These are phyloP conservation scores for Leccinellum luteum DNA, from an alignment of 768 basidiomycete species.

Conservation along the genomic window DNA sequence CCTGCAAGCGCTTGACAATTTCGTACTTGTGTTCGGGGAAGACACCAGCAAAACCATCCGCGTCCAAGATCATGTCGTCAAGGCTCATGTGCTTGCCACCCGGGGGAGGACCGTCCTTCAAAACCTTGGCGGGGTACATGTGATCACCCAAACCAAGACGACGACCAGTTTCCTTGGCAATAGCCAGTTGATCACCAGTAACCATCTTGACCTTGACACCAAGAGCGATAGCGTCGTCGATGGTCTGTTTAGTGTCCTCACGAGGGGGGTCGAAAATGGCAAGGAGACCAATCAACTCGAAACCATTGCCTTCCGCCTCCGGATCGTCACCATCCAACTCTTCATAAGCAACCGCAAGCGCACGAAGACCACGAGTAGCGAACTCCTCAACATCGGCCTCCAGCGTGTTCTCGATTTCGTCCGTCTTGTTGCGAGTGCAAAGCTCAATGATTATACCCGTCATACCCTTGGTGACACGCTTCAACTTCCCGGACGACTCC, in stretches of 20 bases:
- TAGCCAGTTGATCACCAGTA: conserved; percentile 99
- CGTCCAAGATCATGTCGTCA: conserved; percentile 99
- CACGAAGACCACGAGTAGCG: conserved; percentile 91
- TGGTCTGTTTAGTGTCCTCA: conserved; percentile 98
- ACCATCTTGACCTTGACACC: conserved; percentile 99
- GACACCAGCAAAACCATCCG: conserved; percentile 98
- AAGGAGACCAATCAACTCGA: conserved; percentile 95
- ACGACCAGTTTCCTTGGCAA: conserved; percentile 98
- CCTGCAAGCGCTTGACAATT: conserved; percentile 97
- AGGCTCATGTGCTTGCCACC: conserved; percentile 80
- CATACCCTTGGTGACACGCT: conserved; percentile 99
- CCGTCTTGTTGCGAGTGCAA: conserved; percentile 96
- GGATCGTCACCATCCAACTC: conserved; percentile 81
- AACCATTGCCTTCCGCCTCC: conserved; percentile 92
- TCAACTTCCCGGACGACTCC: conserved; percentile 90
- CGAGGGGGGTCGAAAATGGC: conserved; percentile 98
- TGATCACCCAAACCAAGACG: conserved; percentile 98
- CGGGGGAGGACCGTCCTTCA: conserved; percentile 92
- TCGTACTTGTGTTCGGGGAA: conserved; percentile 99
- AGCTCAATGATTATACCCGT: conserved; percentile 98
- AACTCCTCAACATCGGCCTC: conserved; percentile 97
- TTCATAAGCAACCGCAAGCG: conserved; percentile 94
- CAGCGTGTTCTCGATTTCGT: conserved; percentile 85
- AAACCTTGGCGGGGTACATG: conserved; percentile 99
- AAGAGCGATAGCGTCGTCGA: conserved; percentile 93